phyloP scores from a whole-genome alignment of 2,329 filamentous ascomycete genomes.

The Talaromyces sp. region DNA sequence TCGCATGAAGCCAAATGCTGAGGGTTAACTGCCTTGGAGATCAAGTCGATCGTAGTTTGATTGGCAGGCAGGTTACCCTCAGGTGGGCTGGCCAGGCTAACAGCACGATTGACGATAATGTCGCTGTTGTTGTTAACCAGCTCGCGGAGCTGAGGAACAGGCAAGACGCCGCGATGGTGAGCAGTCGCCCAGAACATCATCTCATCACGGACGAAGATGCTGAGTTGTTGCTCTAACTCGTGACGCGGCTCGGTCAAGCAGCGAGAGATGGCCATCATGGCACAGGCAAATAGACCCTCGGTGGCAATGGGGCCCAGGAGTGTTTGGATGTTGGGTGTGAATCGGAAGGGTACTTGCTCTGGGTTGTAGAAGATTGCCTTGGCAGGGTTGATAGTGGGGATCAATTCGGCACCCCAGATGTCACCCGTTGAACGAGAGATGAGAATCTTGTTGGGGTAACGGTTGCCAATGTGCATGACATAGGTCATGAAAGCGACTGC shows the following conservation, averaged over 20 bases:
- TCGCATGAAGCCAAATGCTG: constrained; percentile 86
- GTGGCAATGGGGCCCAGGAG: constrained; percentile 94
- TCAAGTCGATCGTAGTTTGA: constrained; percentile 93
- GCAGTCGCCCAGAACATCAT: constrained; percentile 97
- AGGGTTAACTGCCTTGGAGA: constrained; percentile 91
- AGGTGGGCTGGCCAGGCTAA: constrained; percentile 77
- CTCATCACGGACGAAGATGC: constrained; percentile 94
- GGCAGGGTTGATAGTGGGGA: constrained; percentile 81
- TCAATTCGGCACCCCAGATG: constrained; percentile 93
- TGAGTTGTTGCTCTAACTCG: constrained; percentile 93
- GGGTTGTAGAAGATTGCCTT: constrained; percentile 93
- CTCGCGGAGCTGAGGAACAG: constrained; percentile 72
- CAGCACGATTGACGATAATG: constrained; percentile 85
- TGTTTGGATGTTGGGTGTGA: constrained; percentile 94
- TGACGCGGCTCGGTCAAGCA: constrained; percentile 80
- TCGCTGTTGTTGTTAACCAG: constrained; percentile 85
- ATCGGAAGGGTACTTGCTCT: constrained; percentile 93
- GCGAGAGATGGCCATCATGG: constrained; percentile 93
- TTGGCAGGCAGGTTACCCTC: constrained; percentile 84
- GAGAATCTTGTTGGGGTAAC: constrained; percentile 93
- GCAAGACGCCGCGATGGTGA: constrained; percentile 66
- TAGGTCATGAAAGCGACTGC: constrained; percentile 98
- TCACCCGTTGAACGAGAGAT: constrained; percentile 86
- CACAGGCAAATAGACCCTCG: constrained; percentile 93
- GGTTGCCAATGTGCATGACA: constrained; percentile 93